Base-by-base conservation (phyloP, 2,329 filamentous ascomycete genomes). In the Colletotrichum lini region DNA sequence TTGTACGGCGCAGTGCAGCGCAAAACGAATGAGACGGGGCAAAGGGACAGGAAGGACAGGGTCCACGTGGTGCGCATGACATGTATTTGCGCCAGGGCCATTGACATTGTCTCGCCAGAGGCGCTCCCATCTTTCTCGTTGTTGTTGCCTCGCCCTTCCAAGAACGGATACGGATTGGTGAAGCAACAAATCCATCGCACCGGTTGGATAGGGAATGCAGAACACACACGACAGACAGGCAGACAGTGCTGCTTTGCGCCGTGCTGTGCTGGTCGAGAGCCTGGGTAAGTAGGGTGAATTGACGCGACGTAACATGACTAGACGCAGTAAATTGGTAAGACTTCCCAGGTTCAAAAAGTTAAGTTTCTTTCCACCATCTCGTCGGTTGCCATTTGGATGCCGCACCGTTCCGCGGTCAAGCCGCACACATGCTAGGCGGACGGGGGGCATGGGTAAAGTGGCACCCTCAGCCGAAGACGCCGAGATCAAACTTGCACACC, bases 1-100 rank as follows among this genome's bases (percentile, higher is more conserved):
- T 2, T 38, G 57, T 15, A 49, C 38, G 65, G 47, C 53, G 57
- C 47, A 60, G 56, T 45, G 54, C 57, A 66, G 61, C 67, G 54
- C 44, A 66, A 26, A 52, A 16, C 40, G 47, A 57, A 57, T 57
- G 47, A 58, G 67, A 61, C 52, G 59, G 47, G 60, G 45, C 60
- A 63, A 38, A 38, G 56, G 50, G 67, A 66, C 49, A 35, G 62
- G 67, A 69, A 35, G 62, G 67, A 72, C 69, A 73, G 72, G 72
- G 69, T 72, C 72, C 72, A 73, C 72, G 72, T 73, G 69, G 68
- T 73, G 72, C 54, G 69, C 59, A 64, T 72, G 64, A 65, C 67
- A 69, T 63, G 69, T 69, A 26, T 45, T 42, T 50, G 44, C 40
- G 38, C 61, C 45, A 53, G 67, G 61, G 53, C 53, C n/a, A 42